phyloP scores from a whole-genome alignment of 805 yeast genomes.

The Ogataea salicorniae region DNA sequence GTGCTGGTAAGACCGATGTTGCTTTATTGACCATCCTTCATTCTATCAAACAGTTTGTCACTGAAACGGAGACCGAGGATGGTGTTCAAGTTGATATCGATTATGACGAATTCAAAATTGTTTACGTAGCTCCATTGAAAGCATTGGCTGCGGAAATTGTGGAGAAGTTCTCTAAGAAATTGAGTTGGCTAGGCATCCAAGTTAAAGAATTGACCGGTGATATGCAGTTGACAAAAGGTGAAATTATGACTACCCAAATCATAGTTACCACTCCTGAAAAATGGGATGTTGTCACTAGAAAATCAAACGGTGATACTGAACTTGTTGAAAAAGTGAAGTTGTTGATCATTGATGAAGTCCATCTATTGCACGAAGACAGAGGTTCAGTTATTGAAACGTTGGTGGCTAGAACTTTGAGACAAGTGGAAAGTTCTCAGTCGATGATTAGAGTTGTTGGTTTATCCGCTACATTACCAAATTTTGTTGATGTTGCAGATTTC shows the following conservation, averaged over 20 bases:
- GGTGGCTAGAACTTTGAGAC: conserved; percentile 90
- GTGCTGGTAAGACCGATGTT: conserved; percentile 96
- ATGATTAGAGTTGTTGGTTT: conserved; percentile 92
- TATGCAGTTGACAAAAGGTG: conserved; percentile 83
- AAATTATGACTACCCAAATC: conserved; percentile 75
- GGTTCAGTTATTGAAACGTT: conserved; percentile 96
- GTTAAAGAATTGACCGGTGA: conserved; percentile 93
- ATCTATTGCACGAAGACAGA: conserved; percentile 92
- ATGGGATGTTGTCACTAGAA: conserved; percentile 3
- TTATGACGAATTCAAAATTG: conserved; percentile 81
- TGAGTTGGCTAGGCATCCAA: conserved; percentile 78
- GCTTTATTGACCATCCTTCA: conserved; percentile 78
- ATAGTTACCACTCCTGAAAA: conserved; percentile 92
- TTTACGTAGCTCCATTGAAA: conserved; percentile 89
- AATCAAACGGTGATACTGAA: conserved; percentile 1
- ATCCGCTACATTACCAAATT: conserved; percentile 92
- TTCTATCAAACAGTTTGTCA: conserved; percentile 66
- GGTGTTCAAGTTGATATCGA: conserved; percentile 58
- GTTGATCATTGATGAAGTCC: conserved; percentile 93
- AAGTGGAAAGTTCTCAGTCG: conserved; percentile 89
- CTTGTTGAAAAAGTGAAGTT: conserved; percentile 26
- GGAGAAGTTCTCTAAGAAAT: conserved; percentile 72
- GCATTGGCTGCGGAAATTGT: conserved; percentile 97
- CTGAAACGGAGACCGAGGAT: conserved; percentile 43
- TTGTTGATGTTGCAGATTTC: conserved; percentile 90